These are phyloP conservation scores for Eucalyptus cloeziana DNA, from an alignment of 345 rosid genomes.

Conservation along the genomic window DNA sequence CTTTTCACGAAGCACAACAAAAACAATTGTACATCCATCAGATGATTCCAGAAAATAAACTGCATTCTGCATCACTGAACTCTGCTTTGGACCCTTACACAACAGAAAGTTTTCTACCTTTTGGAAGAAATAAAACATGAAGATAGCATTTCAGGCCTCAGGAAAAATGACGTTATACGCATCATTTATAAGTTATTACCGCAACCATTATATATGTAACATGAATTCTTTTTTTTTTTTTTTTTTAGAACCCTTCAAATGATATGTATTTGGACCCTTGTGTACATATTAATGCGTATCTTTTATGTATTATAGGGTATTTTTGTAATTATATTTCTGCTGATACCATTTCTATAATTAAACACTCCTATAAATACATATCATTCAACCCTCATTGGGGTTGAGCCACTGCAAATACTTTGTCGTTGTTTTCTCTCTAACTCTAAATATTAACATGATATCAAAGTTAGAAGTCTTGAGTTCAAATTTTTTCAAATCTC, in stretches of 20 bases:
- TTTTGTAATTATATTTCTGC: too few species aligned
- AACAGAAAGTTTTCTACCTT: neutral
- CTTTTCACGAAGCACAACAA: neutral
- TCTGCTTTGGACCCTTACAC: neutral
- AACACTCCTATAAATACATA: too few species aligned
- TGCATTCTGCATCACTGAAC: neutral
- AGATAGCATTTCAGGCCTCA: neutral
- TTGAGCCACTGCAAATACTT: too few species aligned
- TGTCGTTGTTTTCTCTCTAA: rapidly evolving
- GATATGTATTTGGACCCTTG: neutral
- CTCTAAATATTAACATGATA: too few species aligned
- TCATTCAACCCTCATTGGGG: too few species aligned
- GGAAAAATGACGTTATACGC: neutral
- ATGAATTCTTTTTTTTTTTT: neutral
- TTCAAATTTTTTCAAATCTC: too few species aligned
- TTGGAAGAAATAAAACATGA: neutral
- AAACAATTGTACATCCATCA: neutral
- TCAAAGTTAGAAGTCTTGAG: too few species aligned
- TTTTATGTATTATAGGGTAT: too few species aligned
- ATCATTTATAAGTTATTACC: neutral
- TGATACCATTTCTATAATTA: too few species aligned
- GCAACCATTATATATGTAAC: neutral
- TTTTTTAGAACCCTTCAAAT: neutral
- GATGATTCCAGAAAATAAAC: neutral
- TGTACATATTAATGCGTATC: neutral